These are phyloP conservation scores for Taphrina betulina DNA, from an alignment of 1,139 yeast genomes.

Conservation along the genomic window DNA sequence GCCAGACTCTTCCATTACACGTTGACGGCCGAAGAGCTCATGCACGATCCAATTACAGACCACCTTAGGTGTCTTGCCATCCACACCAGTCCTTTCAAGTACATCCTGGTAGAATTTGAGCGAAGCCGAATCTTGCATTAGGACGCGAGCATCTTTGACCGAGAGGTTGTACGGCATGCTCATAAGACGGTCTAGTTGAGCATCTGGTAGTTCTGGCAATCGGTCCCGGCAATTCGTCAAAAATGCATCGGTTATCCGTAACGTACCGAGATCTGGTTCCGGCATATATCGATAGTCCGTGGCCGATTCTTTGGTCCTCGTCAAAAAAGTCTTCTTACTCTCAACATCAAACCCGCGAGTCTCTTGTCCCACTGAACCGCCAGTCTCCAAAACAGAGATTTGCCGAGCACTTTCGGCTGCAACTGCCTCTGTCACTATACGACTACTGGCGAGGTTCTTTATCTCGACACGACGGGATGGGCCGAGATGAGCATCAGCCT, in stretches of 20 bases:
- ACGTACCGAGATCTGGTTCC: constrained; percentile 77
- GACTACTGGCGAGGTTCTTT: constrained; percentile 80
- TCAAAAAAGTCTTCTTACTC: constrained; percentile 53
- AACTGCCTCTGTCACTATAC: constrained; percentile 77
- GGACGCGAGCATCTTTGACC: constrained; percentile 67
- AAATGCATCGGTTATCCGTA: constrained; percentile 52
- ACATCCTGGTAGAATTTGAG: constrained; percentile 51
- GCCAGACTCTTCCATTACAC: constrained; percentile 49
- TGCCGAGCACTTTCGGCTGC: constrained; percentile 76
- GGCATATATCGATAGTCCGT: constrained; percentile 92
- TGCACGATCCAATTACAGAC: constrained; percentile 65
- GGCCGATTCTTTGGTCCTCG: constrained; percentile 75
- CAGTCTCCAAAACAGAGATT: constrained; percentile 46
- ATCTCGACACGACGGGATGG: constrained; percentile 67
- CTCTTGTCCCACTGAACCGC: constrained; percentile 54
- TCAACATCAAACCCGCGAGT: constrained; percentile 92
- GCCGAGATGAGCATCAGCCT: constrained; percentile 1
- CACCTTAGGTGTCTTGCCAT: constrained; percentile 36
- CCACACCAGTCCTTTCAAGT: constrained; percentile 37
- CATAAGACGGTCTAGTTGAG: constrained; percentile 53
- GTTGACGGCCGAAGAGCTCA: constrained; percentile 69
- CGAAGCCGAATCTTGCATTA: constrained; percentile 54
- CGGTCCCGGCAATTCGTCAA: constrained; percentile 45
- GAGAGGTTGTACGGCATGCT: constrained; percentile 53
- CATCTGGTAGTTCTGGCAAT: constrained; percentile 68